These are phyloP conservation scores for Exophiala alcalophila DNA, from an alignment of 2,329 filamentous ascomycete species.

Conservation along the genomic window DNA sequence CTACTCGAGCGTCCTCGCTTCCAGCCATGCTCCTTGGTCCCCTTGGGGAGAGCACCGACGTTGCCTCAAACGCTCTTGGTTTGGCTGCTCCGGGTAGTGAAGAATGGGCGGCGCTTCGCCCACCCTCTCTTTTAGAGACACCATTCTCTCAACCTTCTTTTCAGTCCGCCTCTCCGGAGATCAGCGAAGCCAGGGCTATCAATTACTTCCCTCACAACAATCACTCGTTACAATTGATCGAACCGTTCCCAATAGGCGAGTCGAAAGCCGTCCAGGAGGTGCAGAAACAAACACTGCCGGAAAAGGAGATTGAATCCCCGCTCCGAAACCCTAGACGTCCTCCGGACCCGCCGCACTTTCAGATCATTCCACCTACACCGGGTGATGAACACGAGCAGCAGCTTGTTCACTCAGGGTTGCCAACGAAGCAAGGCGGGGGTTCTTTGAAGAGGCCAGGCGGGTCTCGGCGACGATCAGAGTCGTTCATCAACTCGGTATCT, in stretches of 20 bases:
- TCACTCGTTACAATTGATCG: constrained; percentile 61
- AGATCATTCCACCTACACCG: constrained; percentile 53
- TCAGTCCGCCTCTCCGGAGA: constrained; percentile 53
- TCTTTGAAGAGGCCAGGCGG: constrained; percentile 35
- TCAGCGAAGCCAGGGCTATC: constrained; percentile 60
- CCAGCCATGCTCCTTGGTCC: constrained; percentile 1
- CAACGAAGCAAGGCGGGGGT: constrained; percentile 25
- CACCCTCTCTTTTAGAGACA: constrained; percentile 50
- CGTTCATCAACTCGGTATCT: constrained; percentile 37
- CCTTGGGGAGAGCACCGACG: neutral
- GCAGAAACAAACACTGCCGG: constrained; percentile 32
- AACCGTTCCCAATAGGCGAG: constrained; percentile 43
- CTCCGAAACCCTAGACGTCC: constrained; percentile 58
- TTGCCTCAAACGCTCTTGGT: constrained; percentile 14
- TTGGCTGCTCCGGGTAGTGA: constrained; percentile 33
- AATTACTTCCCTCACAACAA: constrained; percentile 63
- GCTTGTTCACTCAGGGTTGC: too few relatives aligned
- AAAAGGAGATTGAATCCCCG: constrained; percentile 51
- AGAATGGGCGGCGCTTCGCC: constrained; percentile 43
- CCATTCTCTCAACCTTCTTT: constrained; percentile 46
- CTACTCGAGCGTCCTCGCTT: constrained; percentile 1
- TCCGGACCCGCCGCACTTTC: constrained; percentile 55
- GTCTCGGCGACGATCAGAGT: constrained; percentile 42
- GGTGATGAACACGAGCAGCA: constrained; percentile 45
- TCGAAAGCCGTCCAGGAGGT: constrained; percentile 34